A percentile compares a stretch with the other conserved stretches of the same genome.
phyloP scores from a whole-genome alignment of 371 early-diverging fungal genomes.

The Blastocladiella emersonii region DNA sequence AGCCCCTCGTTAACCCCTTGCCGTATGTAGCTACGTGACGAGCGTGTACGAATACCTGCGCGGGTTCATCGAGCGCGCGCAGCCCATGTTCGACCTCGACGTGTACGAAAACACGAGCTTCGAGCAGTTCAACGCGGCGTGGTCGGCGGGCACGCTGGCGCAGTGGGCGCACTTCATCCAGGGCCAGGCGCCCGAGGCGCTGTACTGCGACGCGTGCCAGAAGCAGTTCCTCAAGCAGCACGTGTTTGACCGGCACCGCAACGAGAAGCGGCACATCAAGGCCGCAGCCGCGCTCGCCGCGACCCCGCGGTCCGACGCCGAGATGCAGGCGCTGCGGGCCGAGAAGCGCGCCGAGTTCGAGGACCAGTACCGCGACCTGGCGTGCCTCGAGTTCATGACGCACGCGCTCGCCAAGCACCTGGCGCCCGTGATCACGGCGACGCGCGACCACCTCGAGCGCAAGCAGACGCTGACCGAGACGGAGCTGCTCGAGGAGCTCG shows the following conservation, averaged over 20 bases:
- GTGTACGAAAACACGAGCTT: too few relatives aligned
- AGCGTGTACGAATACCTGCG: conserved; percentile 51
- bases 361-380: conserved; percentile 37
- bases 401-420: conserved; percentile 44
- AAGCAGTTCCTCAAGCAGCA: conserved; percentile 72
- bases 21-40: conserved; percentile 54
- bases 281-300: conserved; percentile 42
- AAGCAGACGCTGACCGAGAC: conserved; percentile 86
- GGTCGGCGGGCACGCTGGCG: conserved; percentile 37
- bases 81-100: conserved; percentile 60
- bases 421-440: conserved; percentile 51
- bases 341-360: conserved; percentile 21
- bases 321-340: conserved; percentile 7
- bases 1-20: too few relatives aligned
- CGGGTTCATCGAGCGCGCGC: conserved; percentile 54
- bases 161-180: too few relatives aligned
- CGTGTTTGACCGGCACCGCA: conserved; percentile 64
- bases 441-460: conserved; percentile 73
- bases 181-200: conserved; percentile 21
- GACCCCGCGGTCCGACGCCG: background rate
- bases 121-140: conserved; percentile 49
- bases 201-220: conserved; percentile 70
- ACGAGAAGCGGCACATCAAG: conserved; percentile 79
- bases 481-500: conserved; percentile 51
- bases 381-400: conserved; percentile 50